phyloP scores from a whole-genome alignment of 495 filamentous ascomycete genomes.

The Daldinia concentrica region DNA sequence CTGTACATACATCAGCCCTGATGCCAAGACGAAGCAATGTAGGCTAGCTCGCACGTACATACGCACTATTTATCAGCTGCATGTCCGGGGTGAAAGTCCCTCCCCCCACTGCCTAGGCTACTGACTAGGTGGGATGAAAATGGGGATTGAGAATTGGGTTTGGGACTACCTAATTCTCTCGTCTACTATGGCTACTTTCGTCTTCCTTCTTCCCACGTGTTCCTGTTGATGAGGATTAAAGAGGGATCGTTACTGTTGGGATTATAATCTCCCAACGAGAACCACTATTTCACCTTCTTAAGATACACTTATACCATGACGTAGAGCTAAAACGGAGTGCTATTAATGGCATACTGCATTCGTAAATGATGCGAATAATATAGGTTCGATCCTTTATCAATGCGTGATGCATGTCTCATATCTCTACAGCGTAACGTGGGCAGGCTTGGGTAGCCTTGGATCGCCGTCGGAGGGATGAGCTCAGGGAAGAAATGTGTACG shows the following conservation, averaged over 20 bases:
- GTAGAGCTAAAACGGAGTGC: conserved; percentile 24
- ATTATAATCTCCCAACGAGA: conserved; percentile 4
- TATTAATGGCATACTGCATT: conserved; percentile 16
- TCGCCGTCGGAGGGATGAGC: conserved; percentile 17
- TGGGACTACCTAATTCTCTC: background rate
- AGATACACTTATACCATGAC: conserved; percentile 17
- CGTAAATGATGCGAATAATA: background rate
- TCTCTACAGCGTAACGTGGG: conserved; percentile 8
- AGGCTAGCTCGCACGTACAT: conserved; percentile 1
- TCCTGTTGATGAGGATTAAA: background rate
- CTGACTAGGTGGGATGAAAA: conserved; percentile 9
- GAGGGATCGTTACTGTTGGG: background rate
- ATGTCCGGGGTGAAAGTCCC: conserved; percentile 23
- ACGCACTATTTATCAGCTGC: conserved; percentile 24
- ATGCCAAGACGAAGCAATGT: conserved; percentile 17
- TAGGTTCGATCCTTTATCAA: conserved; percentile 32
- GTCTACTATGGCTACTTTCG: background rate
- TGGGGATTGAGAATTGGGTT: conserved; percentile 3
- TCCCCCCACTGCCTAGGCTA: background rate
- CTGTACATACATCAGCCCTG: conserved; percentile 22
- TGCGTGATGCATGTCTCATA: conserved; percentile 37
- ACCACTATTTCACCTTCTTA: background rate
- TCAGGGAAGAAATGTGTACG: conserved; percentile 20
- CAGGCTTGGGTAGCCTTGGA: conserved; percentile 15
- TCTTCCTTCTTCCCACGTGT: background rate